Percentiles rank a stretch among this genome's conserved stretches.
Evolutionary conservation across 306 rosid species (phyloP).

Genomic region (Macrotyloma uniflorum): DNA sequence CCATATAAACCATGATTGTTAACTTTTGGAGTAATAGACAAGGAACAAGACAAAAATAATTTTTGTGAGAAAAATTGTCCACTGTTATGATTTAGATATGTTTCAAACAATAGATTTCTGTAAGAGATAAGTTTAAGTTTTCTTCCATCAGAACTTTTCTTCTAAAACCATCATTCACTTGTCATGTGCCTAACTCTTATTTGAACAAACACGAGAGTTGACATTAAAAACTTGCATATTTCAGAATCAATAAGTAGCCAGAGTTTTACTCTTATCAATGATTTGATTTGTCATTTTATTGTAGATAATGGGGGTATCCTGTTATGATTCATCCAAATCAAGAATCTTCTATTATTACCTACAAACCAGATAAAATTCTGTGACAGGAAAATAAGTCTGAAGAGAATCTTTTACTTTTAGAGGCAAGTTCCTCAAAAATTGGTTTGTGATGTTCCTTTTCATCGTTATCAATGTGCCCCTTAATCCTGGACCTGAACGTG

Average conservation of each 20-base stretch:
- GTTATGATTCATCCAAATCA: constrained; percentile 9
- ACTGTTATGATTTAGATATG: background rate
- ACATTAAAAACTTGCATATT: background rate
- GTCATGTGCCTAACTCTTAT: background rate
- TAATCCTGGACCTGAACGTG: background rate
- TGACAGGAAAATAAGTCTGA: background rate
- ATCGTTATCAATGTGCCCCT: constrained; percentile 4
- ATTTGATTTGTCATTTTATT: background rate
- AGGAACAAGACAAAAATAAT: background rate
- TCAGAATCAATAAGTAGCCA: background rate
- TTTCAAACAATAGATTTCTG: background rate
- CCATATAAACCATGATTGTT: background rate
- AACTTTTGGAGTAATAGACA: background rate
- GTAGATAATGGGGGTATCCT: background rate
- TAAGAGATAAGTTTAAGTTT: background rate
- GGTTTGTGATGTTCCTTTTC: background rate
- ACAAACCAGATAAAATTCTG: background rate
- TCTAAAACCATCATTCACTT: background rate
- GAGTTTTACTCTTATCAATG: background rate
- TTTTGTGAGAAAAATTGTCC: background rate
- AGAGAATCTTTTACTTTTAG: background rate
- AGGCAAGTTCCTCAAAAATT: background rate
- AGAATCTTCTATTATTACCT: background rate
- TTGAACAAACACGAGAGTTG: background rate
- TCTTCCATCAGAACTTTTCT: background rate